Evolutionary conservation across 208 protist species (phyloP), one percentile per base, ranked within the genome.

Genomic region (Kentomonas sorsogonicus): DNA sequence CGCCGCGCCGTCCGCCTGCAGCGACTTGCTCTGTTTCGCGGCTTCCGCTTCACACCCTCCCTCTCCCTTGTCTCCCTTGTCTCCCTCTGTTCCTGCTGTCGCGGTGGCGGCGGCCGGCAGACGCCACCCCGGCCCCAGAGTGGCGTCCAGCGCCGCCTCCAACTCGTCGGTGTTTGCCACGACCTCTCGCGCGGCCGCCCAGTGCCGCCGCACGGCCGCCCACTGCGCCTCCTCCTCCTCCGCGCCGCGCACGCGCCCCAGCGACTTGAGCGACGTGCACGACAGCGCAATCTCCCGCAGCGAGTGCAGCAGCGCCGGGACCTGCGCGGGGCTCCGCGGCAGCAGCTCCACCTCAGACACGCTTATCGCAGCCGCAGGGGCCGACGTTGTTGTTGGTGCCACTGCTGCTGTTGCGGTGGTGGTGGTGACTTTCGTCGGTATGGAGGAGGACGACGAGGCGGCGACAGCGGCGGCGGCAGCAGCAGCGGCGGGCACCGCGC

Each of bases 211-310:
- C 38, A 86, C 26, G 25, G 26, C 39, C 38, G 34, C 39, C 23
- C 22, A 25, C 36, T 45, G 10, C 53, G 43, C 13, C 30, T 27
- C 10, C 47, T 51, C 18, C 38, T 6, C 6, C 20, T 18, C 26
- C 0, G 22, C 20, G 23, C 23, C 23, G 1, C 45, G 23, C 16
- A 23, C 33, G 30, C 26, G 29, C 3, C 51, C 39, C 25, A 83
- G 26, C n/a, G 64, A 53, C 39, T 71, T 71, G 6, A 77, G 67
- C 15, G 79, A 68, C 36, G 60, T 62, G 46, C 74, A 72, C 5
- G 59, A 69, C 2, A 79, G 65, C 11, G 72, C 67, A 25, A 91
- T 74, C 54, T 86, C 77, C 2, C 71, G 71, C 34, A 91, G 66
- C 10, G 56, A 36, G 13, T 43, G 34, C 39, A 86, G 40, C 36